phyloP scores from a whole-genome alignment of 1,139 yeast species.

The Kurtzmaniella quercitrusa region DNA sequence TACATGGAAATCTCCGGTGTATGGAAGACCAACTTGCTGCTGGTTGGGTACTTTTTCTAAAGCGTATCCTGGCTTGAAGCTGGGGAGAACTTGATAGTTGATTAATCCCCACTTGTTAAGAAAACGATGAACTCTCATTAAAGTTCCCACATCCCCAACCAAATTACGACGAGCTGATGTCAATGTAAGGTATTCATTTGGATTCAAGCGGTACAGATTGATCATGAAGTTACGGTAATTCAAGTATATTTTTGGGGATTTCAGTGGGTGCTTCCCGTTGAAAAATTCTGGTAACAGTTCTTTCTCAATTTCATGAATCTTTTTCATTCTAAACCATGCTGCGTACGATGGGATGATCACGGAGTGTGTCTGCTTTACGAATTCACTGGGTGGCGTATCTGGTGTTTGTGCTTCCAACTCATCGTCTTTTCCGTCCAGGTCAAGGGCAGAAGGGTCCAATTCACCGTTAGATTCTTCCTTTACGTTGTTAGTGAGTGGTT shows the following conservation, averaged over 20 bases:
- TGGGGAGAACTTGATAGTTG: slow-evolving; percentile 84
- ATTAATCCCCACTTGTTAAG: slow-evolving; percentile 95
- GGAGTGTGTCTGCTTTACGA: slow-evolving; percentile 68
- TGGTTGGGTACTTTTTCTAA: slow-evolving; percentile 57
- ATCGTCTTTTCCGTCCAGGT: slow-evolving; percentile 13
- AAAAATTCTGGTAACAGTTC: slow-evolving; percentile 92
- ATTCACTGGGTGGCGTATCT: slow-evolving; percentile 18
- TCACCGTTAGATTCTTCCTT: slow-evolving; percentile 8
- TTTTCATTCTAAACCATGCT: slow-evolving; percentile 79
- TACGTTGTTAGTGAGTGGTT: slow-evolving; percentile 13
- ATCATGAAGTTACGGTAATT: slow-evolving; percentile 93
- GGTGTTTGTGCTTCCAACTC: slow-evolving; percentile 33
- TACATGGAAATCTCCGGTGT: slow-evolving; percentile 64
- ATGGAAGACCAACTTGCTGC: slow-evolving; percentile 49
- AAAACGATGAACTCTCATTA: slow-evolving; percentile 86
- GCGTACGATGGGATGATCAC: slow-evolving; percentile 93
- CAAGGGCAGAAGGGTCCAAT: slow-evolving; percentile 8
- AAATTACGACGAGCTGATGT: slow-evolving; percentile 93
- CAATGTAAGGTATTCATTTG: slow-evolving; percentile 86
- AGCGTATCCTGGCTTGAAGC: slow-evolving; percentile 57
- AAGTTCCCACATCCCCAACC: slow-evolving; percentile 94
- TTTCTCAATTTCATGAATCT: slow-evolving; percentile 58
- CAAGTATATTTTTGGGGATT: slow-evolving; percentile 83
- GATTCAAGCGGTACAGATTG: slow-evolving; percentile 86
- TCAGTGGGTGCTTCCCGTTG: slow-evolving; percentile 67